These are phyloP conservation scores for Smallanthus sonchifolius DNA, from an alignment of 129 eudicot genomes.

Conservation along the genomic window DNA sequence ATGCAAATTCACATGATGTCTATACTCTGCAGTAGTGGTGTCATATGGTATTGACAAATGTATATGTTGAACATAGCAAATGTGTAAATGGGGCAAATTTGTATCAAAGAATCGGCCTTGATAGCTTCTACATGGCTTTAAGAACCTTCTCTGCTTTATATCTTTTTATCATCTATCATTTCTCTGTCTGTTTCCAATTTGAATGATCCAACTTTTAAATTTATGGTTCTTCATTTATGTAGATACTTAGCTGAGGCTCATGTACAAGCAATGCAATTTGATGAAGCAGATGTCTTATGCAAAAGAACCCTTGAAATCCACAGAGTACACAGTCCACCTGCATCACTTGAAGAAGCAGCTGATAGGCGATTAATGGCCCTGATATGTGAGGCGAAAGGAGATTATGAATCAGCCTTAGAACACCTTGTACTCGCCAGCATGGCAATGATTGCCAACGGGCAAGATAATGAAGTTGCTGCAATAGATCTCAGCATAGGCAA, in stretches of 20 bases:
- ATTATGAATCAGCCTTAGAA: constrained; percentile 84
- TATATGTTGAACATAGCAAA: not conserved
- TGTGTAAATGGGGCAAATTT: not conserved
- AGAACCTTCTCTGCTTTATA: not conserved
- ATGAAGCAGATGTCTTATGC: constrained; percentile 81
- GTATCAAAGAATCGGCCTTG: not conserved
- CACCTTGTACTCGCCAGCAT: constrained; percentile 98
- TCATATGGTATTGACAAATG: not conserved
- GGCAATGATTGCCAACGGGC: constrained; percentile 99
- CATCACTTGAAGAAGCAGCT: constrained; percentile 97
- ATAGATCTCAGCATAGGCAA: constrained; percentile 96
- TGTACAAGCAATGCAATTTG: constrained; percentile 98
- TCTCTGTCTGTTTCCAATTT: not conserved
- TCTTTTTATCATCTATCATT: not conserved
- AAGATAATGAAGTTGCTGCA: constrained; percentile 93
- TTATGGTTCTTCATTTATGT: constrained; percentile 7
- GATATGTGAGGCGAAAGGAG: constrained; percentile 94
- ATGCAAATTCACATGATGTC: not conserved
- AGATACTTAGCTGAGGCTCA: constrained; percentile 98
- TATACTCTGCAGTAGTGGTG: not conserved
- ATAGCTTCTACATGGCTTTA: not conserved
- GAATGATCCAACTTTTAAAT: not conserved
- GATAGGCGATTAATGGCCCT: constrained; percentile 97
- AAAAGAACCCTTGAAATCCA: constrained; percentile 94
- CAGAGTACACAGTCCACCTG: constrained; percentile 90